phyloP scores from a whole-genome alignment of 2,329 filamentous ascomycete species.

The Ceratocystis diversiconidia region DNA sequence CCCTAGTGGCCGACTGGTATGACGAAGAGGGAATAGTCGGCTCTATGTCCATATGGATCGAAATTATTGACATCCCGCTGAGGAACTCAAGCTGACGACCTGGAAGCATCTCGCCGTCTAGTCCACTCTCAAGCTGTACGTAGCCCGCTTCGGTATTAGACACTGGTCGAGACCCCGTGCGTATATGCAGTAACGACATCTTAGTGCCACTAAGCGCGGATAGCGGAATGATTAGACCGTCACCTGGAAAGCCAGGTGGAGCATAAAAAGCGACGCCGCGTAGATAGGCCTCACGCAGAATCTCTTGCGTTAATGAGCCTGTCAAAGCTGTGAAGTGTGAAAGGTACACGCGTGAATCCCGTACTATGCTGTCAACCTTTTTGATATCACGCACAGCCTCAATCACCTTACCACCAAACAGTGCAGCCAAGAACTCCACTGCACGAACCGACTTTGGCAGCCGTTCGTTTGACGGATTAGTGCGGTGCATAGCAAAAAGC shows the following conservation, averaged over 20 bases:
- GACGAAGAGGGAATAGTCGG: not conserved
- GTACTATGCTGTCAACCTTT: not conserved
- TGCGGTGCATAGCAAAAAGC: conserved; percentile 10
- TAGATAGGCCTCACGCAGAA: conserved; percentile 9
- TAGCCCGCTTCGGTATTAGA: not conserved
- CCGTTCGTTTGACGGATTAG: not conserved
- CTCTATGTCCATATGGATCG: conserved; percentile 12
- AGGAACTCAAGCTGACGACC: not conserved
- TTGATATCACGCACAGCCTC: not conserved
- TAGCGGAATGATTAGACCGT: conserved; percentile 13
- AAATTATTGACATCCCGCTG: conserved; percentile 1
- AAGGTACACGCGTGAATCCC: conserved; percentile 12
- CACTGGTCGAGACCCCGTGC: not conserved
- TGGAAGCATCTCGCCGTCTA: not conserved
- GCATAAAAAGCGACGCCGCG: conserved; percentile 11
- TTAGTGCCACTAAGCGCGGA: conserved; percentile 5
- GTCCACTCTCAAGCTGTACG: not conserved
- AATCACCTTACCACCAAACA: conserved; percentile 5
- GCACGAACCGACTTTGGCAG: conserved; percentile 7
- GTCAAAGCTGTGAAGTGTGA: conserved; percentile 11
- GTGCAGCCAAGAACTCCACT: not conserved
- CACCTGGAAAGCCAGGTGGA: conserved; percentile 7
- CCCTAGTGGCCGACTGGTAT: not conserved
- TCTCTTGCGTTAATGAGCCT: not conserved
- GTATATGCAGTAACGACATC: conserved; percentile 11